Evolutionary conservation across 2,329 filamentous ascomycete species (phyloP), one percentile per base, ranked within the genome.

Genomic region (Pseudogymnoascus sp.): DNA sequence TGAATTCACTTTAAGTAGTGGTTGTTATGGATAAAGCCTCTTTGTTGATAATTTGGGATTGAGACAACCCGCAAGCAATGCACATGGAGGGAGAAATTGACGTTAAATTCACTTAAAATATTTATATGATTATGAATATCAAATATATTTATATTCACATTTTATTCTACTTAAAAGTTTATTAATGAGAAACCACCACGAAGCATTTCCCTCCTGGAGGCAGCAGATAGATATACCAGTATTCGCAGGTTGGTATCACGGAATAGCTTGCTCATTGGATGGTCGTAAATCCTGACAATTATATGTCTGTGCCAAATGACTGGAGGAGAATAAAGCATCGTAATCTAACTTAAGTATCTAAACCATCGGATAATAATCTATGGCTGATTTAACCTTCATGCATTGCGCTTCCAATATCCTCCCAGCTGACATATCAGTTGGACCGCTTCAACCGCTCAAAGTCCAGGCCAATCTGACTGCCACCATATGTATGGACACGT

Each of bases 281-380:
- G 29, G 19, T 55, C 49, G 29, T 55, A 55, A 55, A 55, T 33
- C 29, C 29, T 35, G 49, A 12, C n/a, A 55, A 55, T 55, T 55
- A 55, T 55, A 55, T 55, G 21, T 35, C 49, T 35, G 49, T 55
- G 49, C 49, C 49, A 55, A 55, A 55, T 55, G 49, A 55, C 29
- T 55, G 49, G 49, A 35, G 26, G 49, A 55, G 49, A 55, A 55
- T 55, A 35, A 52, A 55, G 49, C 49, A 55, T 55, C 49, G 49
- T 55, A 55, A 55, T 55, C 49, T 55, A 55, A 55, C 49, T 55
- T 55, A 55, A 55, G 49, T 55, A 55, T 55, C 49, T 55, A 55
- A 55, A 55, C 49, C 49, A 55, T 33, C 33, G 26, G 49, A 55
- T 55, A 55, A 55, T 55, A 55, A 55, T 35, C 49, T 55, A 55